Evolutionary conservation across 192 early-diverging fungal species (phyloP).

Genomic region (Coemansia sp.): DNA sequence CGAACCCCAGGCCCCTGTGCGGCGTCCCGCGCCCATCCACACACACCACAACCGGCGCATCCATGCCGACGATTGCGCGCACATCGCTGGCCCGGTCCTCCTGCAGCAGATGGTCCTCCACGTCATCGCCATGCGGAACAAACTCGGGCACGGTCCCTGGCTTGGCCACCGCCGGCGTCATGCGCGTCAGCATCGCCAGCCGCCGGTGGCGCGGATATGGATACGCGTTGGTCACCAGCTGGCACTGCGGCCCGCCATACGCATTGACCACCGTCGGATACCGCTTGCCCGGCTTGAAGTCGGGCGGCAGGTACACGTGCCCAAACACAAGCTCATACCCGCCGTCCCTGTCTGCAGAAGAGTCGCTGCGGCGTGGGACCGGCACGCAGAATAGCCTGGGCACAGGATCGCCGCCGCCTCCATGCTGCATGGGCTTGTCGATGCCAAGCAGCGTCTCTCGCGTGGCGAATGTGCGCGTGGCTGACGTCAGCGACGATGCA

Average conservation of each 20-base stretch:
- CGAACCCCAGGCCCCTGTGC: conserved; percentile 64
- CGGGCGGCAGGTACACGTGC: conserved; percentile 20
- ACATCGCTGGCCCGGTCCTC: too few species aligned
- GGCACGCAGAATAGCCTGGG: conserved; percentile 21
- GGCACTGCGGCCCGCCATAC: conserved; percentile 74
- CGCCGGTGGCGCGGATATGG: conserved; percentile 63
- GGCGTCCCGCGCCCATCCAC: conserved; percentile 69
- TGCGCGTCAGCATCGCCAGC: conserved; percentile 57
- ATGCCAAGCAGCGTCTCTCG: conserved; percentile 15
- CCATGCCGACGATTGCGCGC: not conserved
- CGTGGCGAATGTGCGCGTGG: not conserved
- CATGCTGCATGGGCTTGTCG: not conserved
- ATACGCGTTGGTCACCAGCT: conserved; percentile 72
- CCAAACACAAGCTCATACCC: conserved; percentile 19
- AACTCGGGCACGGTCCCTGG: conserved; percentile 32
- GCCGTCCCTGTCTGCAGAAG: not conserved
- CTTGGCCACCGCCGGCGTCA: conserved; percentile 5
- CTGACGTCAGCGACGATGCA: conserved; percentile 17
- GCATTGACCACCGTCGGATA: conserved; percentile 65
- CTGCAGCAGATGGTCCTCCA: too few species aligned
- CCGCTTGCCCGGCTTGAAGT: not conserved
- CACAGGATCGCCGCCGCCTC: conserved; percentile 5
- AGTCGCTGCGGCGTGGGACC: not conserved
- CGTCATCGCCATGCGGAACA: conserved; percentile 9
- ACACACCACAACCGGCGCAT: conserved; percentile 59